A percentile compares a stretch with the other conserved stretches of the same genome.
These are phyloP conservation scores for Bryoerythrophyllum caledonicum DNA, from an alignment of 225 moss, liverwort and hornwort species.

Conservation along the genomic window DNA sequence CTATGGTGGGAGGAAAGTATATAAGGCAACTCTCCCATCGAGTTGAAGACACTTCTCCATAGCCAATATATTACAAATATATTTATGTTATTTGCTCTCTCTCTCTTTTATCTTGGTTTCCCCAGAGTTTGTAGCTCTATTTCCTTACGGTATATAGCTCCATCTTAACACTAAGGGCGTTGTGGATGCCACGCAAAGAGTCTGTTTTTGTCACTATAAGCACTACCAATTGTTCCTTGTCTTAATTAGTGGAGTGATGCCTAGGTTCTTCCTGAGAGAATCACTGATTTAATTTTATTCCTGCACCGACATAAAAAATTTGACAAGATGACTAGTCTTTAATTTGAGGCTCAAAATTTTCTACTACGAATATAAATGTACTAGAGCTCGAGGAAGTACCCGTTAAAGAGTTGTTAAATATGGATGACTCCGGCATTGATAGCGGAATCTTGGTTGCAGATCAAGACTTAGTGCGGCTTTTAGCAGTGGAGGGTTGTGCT, in stretches of 20 bases:
- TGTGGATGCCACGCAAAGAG: background rate
- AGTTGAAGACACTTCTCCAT: too few species aligned
- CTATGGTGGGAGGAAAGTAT: too few species aligned
- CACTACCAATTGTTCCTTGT: background rate
- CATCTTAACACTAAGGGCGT: too few species aligned
- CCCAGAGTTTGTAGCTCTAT: too few species aligned
- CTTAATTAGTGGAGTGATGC: background rate
- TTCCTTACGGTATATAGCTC: too few species aligned
- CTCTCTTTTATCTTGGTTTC: too few species aligned
- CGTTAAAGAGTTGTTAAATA: background rate
- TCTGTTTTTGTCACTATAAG: background rate
- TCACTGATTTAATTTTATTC: background rate
- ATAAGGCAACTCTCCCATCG: too few species aligned
- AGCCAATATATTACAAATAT: too few species aligned
- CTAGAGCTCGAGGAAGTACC: background rate
- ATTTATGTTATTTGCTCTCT: too few species aligned
- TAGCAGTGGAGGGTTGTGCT: conserved; percentile 97
- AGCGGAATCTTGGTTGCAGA: conserved; percentile 47
- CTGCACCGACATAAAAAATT: background rate
- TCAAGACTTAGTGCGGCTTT: conserved; percentile 98
- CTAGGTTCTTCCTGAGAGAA: background rate
- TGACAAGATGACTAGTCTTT: background rate
- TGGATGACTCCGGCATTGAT: background rate
- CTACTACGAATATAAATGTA: background rate
- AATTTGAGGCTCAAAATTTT: background rate